Evolutionary conservation across 2,329 filamentous ascomycete species (phyloP).

Genomic region (Monilinia fructicola): DNA sequence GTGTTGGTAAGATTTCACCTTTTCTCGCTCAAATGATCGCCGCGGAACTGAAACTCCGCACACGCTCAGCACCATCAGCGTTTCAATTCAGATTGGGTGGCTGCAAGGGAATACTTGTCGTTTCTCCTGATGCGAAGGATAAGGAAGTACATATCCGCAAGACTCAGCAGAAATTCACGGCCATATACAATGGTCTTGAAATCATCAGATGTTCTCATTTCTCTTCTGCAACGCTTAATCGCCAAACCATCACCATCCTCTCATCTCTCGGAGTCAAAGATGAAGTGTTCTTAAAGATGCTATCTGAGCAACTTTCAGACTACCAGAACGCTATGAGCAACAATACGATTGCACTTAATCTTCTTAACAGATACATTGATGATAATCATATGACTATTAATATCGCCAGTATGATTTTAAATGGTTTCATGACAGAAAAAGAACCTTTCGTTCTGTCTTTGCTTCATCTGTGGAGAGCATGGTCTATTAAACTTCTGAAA

Average conservation of each 20-base stretch:
- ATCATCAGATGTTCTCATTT: conserved; percentile 79
- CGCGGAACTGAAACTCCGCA: conserved; percentile 64
- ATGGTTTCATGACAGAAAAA: conserved; percentile 70
- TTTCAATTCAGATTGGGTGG: conserved; percentile 92
- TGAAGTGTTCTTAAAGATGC: conserved; percentile 63
- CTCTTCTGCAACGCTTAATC: conserved; percentile 77
- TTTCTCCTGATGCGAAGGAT: conserved; percentile 66
- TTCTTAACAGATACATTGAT: conserved; percentile 77
- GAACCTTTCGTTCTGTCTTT: conserved; percentile 85
- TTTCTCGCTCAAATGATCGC: conserved; percentile 74
- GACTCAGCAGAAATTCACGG: conserved; percentile 85
- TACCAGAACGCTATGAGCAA: conserved; percentile 71
- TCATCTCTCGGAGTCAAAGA: conserved; percentile 72
- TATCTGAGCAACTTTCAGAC: conserved; percentile 64
- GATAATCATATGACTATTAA: conserved; percentile 76
- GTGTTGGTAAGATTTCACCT: conserved; percentile 86
- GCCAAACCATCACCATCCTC: conserved; percentile 86
- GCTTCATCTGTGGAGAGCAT: conserved; percentile 80
- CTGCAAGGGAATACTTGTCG: conserved; percentile 82
- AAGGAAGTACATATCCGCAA: conserved; percentile 74
- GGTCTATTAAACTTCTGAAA: conserved; percentile 85
- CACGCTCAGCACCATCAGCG: conserved; percentile 67
- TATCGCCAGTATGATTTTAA: conserved; percentile 72
- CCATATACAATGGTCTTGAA: conserved; percentile 71
- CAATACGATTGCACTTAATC: conserved; percentile 59